Evolutionary conservation across 2,329 filamentous ascomycete genomes (phyloP).

Genomic region (Paraconiothyrium sp.): DNA sequence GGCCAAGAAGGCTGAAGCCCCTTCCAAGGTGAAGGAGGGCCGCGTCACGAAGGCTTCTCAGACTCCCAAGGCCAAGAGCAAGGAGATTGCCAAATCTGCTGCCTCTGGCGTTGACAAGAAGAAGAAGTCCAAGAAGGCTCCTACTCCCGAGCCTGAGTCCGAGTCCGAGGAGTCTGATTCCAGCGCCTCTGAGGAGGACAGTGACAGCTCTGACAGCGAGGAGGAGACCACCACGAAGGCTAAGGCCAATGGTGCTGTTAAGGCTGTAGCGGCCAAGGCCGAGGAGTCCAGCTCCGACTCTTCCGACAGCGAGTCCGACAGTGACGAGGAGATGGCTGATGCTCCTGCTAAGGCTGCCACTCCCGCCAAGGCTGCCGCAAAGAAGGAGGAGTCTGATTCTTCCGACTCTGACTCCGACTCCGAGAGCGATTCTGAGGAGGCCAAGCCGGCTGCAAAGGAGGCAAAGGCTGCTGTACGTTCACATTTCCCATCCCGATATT

Average conservation of each 20-base stretch:
- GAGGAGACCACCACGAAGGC: conserved; percentile 46
- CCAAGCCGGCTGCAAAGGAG: conserved; percentile 32
- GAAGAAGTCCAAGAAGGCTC: conserved; percentile 62
- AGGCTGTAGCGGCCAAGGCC: conserved; percentile 42
- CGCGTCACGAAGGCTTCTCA: conserved; percentile 74
- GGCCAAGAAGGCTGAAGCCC: conserved; percentile 68
- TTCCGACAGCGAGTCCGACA: conserved; percentile 36
- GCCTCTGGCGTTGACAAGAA: conserved; percentile 55
- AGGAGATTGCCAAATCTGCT: conserved; percentile 69
- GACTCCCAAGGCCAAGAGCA: conserved; percentile 72
- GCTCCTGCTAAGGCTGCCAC: conserved; percentile 23
- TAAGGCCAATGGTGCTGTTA: conserved; percentile 46
- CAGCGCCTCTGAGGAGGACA: conserved; percentile 30
- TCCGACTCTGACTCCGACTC: conserved; percentile 34
- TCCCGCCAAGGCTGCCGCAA: conserved; percentile 25
- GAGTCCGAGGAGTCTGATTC: conserved; percentile 40
- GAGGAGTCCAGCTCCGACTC: conserved; percentile 49
- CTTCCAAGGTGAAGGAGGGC: conserved; percentile 67
- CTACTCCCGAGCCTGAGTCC: conserved; percentile 57
- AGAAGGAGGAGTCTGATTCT: conserved; percentile 36
- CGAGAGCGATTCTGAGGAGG: conserved; percentile 29
- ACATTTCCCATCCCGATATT: not conserved
- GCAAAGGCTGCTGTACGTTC: conserved; percentile 32
- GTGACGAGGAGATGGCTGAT: conserved; percentile 37
- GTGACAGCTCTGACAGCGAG: conserved; percentile 34